Evolutionary conservation across 2,329 filamentous ascomycete genomes (phyloP).

Genomic region (Aspergillus persii): DNA sequence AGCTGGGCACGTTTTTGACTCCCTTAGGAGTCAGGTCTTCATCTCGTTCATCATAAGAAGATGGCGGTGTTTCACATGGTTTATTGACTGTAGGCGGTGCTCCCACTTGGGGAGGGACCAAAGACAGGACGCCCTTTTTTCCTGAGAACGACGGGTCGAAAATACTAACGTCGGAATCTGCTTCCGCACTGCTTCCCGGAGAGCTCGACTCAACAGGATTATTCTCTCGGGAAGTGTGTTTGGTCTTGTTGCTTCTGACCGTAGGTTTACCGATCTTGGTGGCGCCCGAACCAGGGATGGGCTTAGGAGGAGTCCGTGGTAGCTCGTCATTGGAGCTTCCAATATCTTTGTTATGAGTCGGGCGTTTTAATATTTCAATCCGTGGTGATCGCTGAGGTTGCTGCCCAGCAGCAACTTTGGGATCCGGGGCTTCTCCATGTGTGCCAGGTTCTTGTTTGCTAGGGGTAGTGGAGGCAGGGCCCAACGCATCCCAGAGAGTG

Average conservation of each 20-base stretch:
- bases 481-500: conserved; percentile 41
- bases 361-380: conserved; percentile 22
- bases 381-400: conserved; percentile 4
- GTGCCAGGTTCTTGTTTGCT: conserved; percentile 2
- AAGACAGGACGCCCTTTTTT: conserved; percentile 18
- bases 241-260: conserved; percentile 2
- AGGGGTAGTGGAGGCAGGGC: conserved; percentile 18
- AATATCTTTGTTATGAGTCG: background rate
- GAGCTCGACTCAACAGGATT: conserved; percentile 12
- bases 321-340: background rate
- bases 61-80: conserved; percentile 31
- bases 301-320: conserved; percentile 4
- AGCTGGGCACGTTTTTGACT: conserved; percentile 13
- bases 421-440: background rate
- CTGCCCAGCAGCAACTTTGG: background rate
- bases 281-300: conserved; percentile 1
- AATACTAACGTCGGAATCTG: conserved; percentile 32
- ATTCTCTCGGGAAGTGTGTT: conserved; percentile 5
- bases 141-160: conserved; percentile 28
- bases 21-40: conserved; percentile 15
- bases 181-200: conserved; percentile 27
- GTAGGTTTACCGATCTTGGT: conserved; percentile 4
- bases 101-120: conserved; percentile 29
- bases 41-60: conserved; percentile 34
- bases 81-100: conserved; percentile 12